A percentile compares a stretch with the other conserved stretches of the same genome.
These are phyloP conservation scores for Hyaloscypha bicolor DNA, from an alignment of 495 filamentous ascomycete species.

Conservation along the genomic window DNA sequence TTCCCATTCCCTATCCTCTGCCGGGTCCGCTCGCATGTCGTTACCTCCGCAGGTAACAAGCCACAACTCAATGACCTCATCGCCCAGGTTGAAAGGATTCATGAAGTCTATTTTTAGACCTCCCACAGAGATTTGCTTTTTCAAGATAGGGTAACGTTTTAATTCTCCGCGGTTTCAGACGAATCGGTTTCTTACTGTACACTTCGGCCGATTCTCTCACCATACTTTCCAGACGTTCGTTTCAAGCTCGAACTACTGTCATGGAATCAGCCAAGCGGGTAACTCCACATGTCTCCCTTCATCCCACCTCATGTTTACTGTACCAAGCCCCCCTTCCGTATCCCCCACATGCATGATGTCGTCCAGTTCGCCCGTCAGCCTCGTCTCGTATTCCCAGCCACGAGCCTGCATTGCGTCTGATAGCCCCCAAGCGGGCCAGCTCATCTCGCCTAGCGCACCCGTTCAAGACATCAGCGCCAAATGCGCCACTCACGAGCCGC, in stretches of 20 bases:
- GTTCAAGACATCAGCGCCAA: not conserved
- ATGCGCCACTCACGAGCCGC: not conserved
- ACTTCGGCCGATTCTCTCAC: not conserved
- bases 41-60: not conserved
- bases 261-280: not conserved
- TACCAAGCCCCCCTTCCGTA: not conserved
- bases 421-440: not conserved
- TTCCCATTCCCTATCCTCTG: not conserved
- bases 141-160: not conserved
- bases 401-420: not conserved
- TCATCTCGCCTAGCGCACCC: not conserved
- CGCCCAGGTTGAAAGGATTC: not conserved
- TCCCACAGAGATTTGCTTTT: not conserved
- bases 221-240: too few species aligned
- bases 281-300: not conserved
- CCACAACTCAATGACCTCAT: not conserved
- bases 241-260: not conserved
- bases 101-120: not conserved
- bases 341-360: too few species aligned
- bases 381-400: not conserved
- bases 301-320: not conserved
- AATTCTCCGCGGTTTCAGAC: not conserved
- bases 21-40: not conserved
- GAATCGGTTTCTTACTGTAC: not conserved
- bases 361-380: not conserved